Percentiles rank a stretch among this genome's conserved stretches.
phyloP scores from a whole-genome alignment of 345 rosid genomes.

The Salix dunnii region DNA sequence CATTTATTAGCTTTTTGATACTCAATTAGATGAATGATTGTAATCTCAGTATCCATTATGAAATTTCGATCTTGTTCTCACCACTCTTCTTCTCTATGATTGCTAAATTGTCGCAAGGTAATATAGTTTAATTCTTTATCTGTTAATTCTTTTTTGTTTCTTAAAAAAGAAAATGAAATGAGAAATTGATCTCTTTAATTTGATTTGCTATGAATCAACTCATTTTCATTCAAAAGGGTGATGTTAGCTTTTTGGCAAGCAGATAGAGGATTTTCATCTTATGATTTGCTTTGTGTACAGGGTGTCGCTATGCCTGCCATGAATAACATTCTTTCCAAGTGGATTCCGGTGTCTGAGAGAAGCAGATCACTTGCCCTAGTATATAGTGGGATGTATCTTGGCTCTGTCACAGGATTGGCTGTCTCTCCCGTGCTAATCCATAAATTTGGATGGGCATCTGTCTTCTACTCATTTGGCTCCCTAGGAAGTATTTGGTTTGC shows the following conservation, averaged over 20 bases:
- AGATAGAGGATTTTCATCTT: constrained; percentile 19
- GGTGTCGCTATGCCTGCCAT: constrained; percentile 99
- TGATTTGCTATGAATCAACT: not conserved
- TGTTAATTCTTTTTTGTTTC: not conserved
- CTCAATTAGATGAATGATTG: not conserved
- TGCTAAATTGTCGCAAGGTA: not conserved
- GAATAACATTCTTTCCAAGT: constrained; percentile 93
- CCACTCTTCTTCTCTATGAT: not conserved
- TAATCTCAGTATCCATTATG: no score
- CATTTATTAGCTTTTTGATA: not conserved
- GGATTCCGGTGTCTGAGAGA: constrained; percentile 98
- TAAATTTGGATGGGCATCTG: constrained; percentile 93
- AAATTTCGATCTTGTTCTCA: not conserved
- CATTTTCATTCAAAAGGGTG: not conserved
- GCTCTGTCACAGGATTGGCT: constrained; percentile 89
- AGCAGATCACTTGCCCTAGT: constrained; percentile 95
- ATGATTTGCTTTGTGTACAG: constrained; percentile 41
- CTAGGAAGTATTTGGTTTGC: constrained; percentile 91
- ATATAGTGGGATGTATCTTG: constrained; percentile 98
- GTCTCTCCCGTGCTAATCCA: constrained; percentile 79
- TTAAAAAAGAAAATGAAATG: not conserved
- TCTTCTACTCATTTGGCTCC: constrained; percentile 90
- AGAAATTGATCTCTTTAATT: not conserved
- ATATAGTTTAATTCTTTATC: no score
- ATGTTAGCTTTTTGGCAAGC: constrained; percentile 8